phyloP scores from a whole-genome alignment of 345 rosid species.

The Lenwebbia sp. region DNA sequence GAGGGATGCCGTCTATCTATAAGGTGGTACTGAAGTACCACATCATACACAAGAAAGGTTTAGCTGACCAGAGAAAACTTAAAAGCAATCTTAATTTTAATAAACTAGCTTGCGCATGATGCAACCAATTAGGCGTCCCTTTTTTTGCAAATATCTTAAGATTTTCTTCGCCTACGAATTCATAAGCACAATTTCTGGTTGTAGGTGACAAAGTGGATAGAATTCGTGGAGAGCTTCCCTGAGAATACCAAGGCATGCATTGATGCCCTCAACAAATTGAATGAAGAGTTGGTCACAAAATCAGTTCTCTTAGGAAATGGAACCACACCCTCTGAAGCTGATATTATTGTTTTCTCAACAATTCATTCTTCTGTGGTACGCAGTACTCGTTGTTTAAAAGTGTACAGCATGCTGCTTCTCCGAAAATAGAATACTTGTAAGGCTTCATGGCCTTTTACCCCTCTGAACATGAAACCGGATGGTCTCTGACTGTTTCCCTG shows the following conservation, averaged over 20 bases:
- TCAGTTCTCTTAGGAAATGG: slow-evolving; percentile 76
- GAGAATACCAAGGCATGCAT: slow-evolving; percentile 26
- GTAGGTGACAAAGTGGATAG: slow-evolving; percentile 73
- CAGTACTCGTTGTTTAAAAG: background rate
- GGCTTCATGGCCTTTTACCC: background rate
- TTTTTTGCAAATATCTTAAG: background rate
- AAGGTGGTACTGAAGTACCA: background rate
- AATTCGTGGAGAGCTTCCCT: slow-evolving; percentile 49
- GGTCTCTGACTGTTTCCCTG: slow-evolving; percentile 4
- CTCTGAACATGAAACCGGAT: background rate
- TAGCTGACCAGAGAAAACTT: background rate
- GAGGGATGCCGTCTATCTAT: background rate
- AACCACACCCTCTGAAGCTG: slow-evolving; percentile 65
- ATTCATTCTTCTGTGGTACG: slow-evolving; percentile 67
- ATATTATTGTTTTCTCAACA: slow-evolving; percentile 55
- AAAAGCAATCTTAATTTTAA: background rate
- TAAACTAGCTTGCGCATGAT: background rate
- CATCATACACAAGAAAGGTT: background rate
- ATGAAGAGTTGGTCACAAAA: slow-evolving; percentile 45
- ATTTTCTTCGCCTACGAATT: background rate
- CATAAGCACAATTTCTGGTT: background rate
- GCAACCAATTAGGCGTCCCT: background rate
- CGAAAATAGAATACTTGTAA: background rate
- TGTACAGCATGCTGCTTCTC: background rate
- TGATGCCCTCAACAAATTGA: slow-evolving; percentile 36